Evolutionary conservation across 225 moss, liverwort and hornwort genomes (phyloP).

Genomic region (Antitrichia curtipendula): DNA sequence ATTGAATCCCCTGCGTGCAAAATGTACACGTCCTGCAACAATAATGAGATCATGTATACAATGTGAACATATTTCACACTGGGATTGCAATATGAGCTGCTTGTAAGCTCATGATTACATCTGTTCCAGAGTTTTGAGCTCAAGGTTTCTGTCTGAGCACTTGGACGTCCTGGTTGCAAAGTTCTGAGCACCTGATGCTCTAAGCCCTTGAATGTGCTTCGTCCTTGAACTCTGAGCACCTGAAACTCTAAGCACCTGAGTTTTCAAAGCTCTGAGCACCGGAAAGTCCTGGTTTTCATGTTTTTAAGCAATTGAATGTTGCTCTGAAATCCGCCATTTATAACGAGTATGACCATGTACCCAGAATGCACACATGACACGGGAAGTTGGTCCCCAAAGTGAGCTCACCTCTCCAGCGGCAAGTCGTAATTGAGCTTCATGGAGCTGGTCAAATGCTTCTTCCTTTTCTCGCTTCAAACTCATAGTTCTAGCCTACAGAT

Average conservation of each 20-base stretch:
- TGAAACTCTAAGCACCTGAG: background rate
- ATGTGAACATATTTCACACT: background rate
- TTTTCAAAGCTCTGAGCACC: background rate
- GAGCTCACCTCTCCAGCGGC: constrained; percentile 49
- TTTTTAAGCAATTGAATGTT: background rate
- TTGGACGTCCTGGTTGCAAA: background rate
- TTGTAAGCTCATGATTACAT: background rate
- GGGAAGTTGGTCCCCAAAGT: background rate
- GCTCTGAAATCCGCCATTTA: background rate
- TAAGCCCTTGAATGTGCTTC: background rate
- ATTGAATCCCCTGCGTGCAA: background rate
- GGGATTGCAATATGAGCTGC: background rate
- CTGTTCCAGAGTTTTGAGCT: background rate
- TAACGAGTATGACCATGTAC: background rate
- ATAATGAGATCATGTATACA: background rate
- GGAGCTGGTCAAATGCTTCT: constrained; percentile 20
- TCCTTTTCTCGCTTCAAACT: constrained; percentile 52
- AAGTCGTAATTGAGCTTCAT: constrained; percentile 47
- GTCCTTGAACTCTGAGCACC: background rate
- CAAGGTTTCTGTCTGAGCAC: background rate
- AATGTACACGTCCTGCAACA: background rate
- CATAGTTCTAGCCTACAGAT: constrained; percentile 44
- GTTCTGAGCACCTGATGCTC: background rate
- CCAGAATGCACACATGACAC: background rate
- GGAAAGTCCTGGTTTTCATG: background rate